Evolutionary conservation across 345 rosid species (phyloP), one percentile per base, ranked within the genome.

Genomic region (rapeseed (Brassica napus)): DNA sequence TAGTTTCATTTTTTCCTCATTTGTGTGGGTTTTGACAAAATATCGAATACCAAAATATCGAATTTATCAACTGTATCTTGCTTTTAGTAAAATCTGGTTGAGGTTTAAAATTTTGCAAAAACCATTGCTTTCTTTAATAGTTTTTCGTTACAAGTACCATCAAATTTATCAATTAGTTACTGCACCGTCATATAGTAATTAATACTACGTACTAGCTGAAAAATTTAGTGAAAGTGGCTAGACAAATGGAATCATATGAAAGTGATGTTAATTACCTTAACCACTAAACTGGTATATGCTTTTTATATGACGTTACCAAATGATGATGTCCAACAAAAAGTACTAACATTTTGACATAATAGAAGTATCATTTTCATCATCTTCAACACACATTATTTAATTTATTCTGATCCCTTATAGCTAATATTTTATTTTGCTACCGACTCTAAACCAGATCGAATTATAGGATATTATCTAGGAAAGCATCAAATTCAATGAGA

Each of bases 21-120:
- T 77, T 83, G 67, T 74, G 83, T 85, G 83, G 87, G 74, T 78
- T 79, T 84, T 65, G 86, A 64, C 78, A 75, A 77, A 85, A 77
- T 32, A n/a, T 23, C 65, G 70, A n/a, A 77, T 83, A 69, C 85
- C 86, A 77, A 83, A 55, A 70, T 63, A 73, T 85, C 77, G 81
- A 77, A 83, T 87, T 82, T 82, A 72, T 67, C 82, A 83, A 86
- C 57, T 62, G 72, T 80, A 83, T 76, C 73, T 79, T 80, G 78
- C 72, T 74, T 74, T 65, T 65, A 74, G 64, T 65, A 65, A 75
- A 71, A 55, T 65, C 37, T 65, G 8, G 65, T 35, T 55, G 65
- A 34, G 15, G 72, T 34, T 65, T 12, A 8, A 35, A 23, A 9
- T 35, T 75, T 11, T 32, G 34, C 67, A 39, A n/a, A 24, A 72